Evolutionary conservation across 345 rosid species (phyloP), one percentile per base, ranked within the genome.

Genomic region (Brassica cretica): DNA sequence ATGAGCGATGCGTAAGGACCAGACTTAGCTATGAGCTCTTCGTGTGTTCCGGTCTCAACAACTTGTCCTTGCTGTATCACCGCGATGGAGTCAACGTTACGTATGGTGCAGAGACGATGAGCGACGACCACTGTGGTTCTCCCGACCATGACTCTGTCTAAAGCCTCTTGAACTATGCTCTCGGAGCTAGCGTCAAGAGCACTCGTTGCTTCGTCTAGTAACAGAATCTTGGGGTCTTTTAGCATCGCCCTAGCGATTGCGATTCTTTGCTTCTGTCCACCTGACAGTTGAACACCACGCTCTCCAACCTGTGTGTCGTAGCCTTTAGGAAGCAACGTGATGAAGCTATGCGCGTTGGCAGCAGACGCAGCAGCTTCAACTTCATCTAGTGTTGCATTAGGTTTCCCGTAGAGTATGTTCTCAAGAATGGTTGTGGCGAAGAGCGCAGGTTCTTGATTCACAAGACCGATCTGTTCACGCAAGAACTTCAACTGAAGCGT

Each of bases 131-230:
- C 93, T 0, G 99, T 95, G 18, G 99, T 95, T 81, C 99, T 88
- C 60, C 99, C 99, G 5, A 93, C 92, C 98, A 93, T 95, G 49
- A 95, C 91, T 55, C 98, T 93, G 66, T 95, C 99, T 29, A 95
- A 84, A 44, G 99, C 98, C 84, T 95, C 99, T 77, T 95, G 99
- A 80, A 95, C 99, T 56, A 95, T 93, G 88, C 92, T 91, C 84
- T 93, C 99, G 5, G 99, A 95, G 81, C 99, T 80, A 21, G 98
- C 97, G 80, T 95, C 99, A 25, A 95, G 99, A 4, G 99, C 99
- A 10, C 99, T 95, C 5, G 99, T 95, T 72, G 99, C 99, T 86
- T 95, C 99, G 75, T 95, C 99, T 2, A 95, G 91, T 53, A 95
- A 94, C 44, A 95, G 89, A 84, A 95, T 88, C 87, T 89, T 95